A percentile compares a stretch with the other conserved stretches of the same genome.
Conservation (phyloP, 1,139 yeast species). For the Saccharomyces hybrid region DNA sequence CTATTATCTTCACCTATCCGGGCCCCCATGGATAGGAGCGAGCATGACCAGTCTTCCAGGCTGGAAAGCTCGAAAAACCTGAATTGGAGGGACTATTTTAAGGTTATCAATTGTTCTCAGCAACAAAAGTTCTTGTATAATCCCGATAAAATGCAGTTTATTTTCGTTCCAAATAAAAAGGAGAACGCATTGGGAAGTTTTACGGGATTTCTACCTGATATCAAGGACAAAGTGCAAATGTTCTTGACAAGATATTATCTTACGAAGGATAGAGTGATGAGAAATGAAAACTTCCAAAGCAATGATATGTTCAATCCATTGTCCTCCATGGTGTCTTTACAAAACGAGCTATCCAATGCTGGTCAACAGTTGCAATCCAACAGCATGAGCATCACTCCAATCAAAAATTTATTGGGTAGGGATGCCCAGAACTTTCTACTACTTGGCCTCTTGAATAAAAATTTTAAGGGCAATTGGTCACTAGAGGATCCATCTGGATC, state of each 20-base stretch:
- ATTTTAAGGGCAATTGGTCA: constrained; percentile 60
- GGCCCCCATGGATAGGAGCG: too few relatives aligned
- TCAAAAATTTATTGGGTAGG: constrained; percentile 80
- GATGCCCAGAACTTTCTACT: constrained; percentile 69
- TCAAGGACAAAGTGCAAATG: constrained; percentile 34
- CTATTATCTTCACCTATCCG: not conserved
- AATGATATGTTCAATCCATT: constrained; percentile 33
- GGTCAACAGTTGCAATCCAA: constrained; percentile 9
- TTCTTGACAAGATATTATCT: constrained; percentile 50
- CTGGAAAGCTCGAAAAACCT: too few relatives aligned
- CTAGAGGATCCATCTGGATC: constrained; percentile 77
- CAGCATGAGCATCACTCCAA: constrained; percentile 42
- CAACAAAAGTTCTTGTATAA: constrained; percentile 68
- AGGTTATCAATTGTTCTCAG: constrained; percentile 53
- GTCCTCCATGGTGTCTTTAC: constrained; percentile 26
- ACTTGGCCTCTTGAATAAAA: constrained; percentile 65
- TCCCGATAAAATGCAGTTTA: constrained; percentile 57
- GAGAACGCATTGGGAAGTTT: not conserved
- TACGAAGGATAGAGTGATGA: constrained; percentile 58
- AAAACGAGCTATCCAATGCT: constrained; percentile 19
- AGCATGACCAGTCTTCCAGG: too few relatives aligned
- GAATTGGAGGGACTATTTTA: constrained; percentile 69
- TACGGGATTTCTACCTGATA: constrained; percentile 25
- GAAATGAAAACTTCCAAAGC: constrained; percentile 60
- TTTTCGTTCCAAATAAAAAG: constrained; percentile 20